These are phyloP conservation scores for Arthrobotrys pseudoclavata DNA, from an alignment of 2,329 filamentous ascomycete genomes.

Conservation along the genomic window DNA sequence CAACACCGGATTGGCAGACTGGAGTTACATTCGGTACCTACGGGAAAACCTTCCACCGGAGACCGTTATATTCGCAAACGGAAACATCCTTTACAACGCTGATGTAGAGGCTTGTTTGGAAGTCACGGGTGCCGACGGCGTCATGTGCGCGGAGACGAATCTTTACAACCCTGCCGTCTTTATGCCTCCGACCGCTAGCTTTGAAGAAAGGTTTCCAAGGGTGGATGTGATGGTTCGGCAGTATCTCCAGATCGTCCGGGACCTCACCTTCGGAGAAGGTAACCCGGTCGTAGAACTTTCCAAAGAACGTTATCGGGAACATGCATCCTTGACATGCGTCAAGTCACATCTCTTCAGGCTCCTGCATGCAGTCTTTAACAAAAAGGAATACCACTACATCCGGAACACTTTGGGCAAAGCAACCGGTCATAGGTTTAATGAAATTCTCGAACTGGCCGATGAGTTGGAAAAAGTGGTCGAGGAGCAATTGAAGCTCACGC, in stretches of 20 bases:
- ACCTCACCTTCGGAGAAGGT: conserved; percentile 40
- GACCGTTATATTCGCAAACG: conserved; percentile 96
- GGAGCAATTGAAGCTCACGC: conserved; percentile 75
- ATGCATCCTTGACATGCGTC: conserved; percentile 80
- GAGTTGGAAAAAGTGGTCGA: conserved; percentile 83
- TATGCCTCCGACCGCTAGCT: conserved; percentile 75
- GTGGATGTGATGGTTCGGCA: conserved; percentile 88
- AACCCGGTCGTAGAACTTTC: conserved; percentile 41
- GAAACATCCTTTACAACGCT: conserved; percentile 85
- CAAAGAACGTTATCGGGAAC: conserved; percentile 65
- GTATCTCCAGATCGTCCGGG: conserved; percentile 86
- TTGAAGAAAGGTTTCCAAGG: conserved; percentile 86
- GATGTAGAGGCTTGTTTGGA: conserved; percentile 84
- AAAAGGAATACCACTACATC: conserved; percentile 78
- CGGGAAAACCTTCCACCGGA: conserved; percentile 85
- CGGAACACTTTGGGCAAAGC: conserved; percentile 83
- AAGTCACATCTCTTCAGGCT: conserved; percentile 95
- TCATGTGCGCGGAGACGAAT: conserved; percentile 98
- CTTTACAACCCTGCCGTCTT: conserved; percentile 93
- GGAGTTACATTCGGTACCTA: conserved; percentile 84
- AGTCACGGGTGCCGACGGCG: conserved; percentile 87
- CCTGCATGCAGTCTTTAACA: conserved; percentile 82
- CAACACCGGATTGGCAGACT: conserved; percentile 92
- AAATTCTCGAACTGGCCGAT: conserved; percentile 80
- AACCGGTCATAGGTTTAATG: conserved; percentile 77